Conservation (phyloP, 805 yeast species). For the Lipomyces spencermartinsiae region DNA sequence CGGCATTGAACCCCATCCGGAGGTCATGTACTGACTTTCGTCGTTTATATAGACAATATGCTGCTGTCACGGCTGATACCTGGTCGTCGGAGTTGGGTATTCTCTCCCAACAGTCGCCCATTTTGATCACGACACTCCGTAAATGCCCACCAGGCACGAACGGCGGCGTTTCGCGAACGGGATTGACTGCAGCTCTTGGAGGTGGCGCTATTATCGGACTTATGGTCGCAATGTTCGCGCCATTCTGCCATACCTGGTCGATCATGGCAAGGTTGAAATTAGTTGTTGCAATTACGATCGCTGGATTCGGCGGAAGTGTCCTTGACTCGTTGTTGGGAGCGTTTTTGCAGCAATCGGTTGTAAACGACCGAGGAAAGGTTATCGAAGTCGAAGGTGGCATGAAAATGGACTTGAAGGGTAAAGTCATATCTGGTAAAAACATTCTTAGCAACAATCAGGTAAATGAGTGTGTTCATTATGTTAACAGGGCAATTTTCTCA, state of each 20-base stretch:
- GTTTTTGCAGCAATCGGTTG: slow-evolving; percentile 48
- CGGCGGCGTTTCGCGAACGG: slow-evolving; percentile 53
- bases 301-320: slow-evolving; percentile 51
- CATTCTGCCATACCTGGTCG: slow-evolving; percentile 36
- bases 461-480: background rate
- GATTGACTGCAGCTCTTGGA: slow-evolving; percentile 47
- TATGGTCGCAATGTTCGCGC: slow-evolving; percentile 43
- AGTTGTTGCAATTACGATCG: slow-evolving; percentile 43
- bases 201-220: slow-evolving; percentile 50
- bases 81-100: slow-evolving; percentile 58
- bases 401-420: slow-evolving; percentile 38
- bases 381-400: slow-evolving; percentile 45
- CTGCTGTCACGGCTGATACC: slow-evolving; percentile 55
- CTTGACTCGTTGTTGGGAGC: slow-evolving; percentile 55
- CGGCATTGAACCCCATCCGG: too few relatives aligned
- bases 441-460: slow-evolving; percentile 51
- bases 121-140: slow-evolving; percentile 51
- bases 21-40: background rate
- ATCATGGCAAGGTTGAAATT: slow-evolving; percentile 32
- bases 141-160: slow-evolving; percentile 56
- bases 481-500: background rate
- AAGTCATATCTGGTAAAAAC: slow-evolving; percentile 47
- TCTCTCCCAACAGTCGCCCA: slow-evolving; percentile 48
- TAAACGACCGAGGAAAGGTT: slow-evolving; percentile 48
- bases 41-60: slow-evolving; percentile 46